These are phyloP conservation scores for Xylaria sp. DNA, from an alignment of 2,329 filamentous ascomycete genomes.

Conservation along the genomic window DNA sequence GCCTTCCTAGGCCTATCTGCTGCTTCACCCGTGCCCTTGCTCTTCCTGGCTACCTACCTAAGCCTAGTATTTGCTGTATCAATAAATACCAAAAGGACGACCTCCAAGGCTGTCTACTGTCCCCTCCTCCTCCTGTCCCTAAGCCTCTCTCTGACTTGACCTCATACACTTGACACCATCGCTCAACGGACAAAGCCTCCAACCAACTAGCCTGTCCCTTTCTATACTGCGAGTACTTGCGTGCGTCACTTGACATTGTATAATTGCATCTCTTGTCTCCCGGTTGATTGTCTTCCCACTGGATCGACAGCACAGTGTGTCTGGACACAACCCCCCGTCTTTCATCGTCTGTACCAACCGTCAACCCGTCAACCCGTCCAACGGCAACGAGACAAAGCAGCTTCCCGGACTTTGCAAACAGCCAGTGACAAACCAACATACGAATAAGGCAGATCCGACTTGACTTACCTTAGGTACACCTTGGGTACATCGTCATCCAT, in stretches of 20 bases:
- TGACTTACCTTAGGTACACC: slow-evolving; percentile 32
- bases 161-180: slow-evolving; percentile 4
- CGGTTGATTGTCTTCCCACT: slow-evolving; percentile 13
- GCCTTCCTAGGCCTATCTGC: not conserved
- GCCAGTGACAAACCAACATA: slow-evolving; percentile 37
- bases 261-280: slow-evolving; percentile 17
- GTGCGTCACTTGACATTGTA: slow-evolving; percentile 43
- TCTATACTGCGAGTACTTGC: not conserved
- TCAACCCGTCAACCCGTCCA: not conserved
- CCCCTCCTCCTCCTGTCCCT: not conserved
- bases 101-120: not conserved
- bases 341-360: slow-evolving; percentile 28
- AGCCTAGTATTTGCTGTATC: not conserved
- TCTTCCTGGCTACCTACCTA: not conserved
- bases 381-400: slow-evolving; percentile 36
- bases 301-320: slow-evolving; percentile 1
- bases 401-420: slow-evolving; percentile 36
- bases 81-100: slow-evolving; percentile 18
- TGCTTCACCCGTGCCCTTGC: slow-evolving; percentile 8
- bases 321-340: slow-evolving; percentile 26
- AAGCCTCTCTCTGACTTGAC: not conserved
- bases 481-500: slow-evolving; percentile 9
- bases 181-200: slow-evolving; percentile 26
- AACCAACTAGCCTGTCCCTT: not conserved
- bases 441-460: slow-evolving; percentile 27